Base-by-base conservation (phyloP, 768 basidiomycete genomes). In the Hericium erinaceus region DNA sequence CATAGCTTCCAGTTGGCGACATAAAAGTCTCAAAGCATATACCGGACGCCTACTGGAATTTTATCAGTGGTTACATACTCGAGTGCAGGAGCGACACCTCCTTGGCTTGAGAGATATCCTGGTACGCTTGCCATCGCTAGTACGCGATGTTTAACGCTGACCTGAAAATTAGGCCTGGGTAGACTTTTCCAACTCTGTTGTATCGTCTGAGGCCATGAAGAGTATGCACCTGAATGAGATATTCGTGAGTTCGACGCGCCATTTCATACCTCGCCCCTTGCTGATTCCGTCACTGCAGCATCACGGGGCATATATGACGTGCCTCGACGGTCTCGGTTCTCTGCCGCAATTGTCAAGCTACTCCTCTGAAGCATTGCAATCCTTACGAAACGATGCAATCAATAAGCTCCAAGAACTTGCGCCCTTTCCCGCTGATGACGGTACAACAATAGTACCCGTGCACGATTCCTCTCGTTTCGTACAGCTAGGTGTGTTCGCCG, bases 261-360 rank as follows among this genome's bases (percentile, higher is more conserved):
- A 9, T 33, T 7, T 10, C 6, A 10, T 6, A 15, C 13, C 4
- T 46, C 22, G 44, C 18, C 12, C 55, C 18, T 39, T 54, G 24
- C 63, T 67, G n/a, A 62, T 55, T 24, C 40, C 41, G 38, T 52
- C 44, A 20, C 52, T 20, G 16, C 62, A 97, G 94, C 86, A 90
- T 66, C 92, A 99, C 66, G 95, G 89, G 4, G 95, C 94, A 0
- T 83, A 87, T 61, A 89, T 99, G 91, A 87, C 89, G 1, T 83
- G 92, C 65, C 73, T 98, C 18, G 97, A 99, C 67, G 94, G 95
- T 39, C 73, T 98, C 2, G 84, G 81, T 39, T 85, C 91, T 3
- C 74, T 92, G 16, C 85, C 90, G 51, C 88, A 89, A 67, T 70
- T 87, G 39, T 72, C 85, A 16, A 73, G 83, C 10, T 84, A 86